Base-by-base conservation (phyloP, 768 basidiomycete species). In the Hericium alpestre region DNA sequence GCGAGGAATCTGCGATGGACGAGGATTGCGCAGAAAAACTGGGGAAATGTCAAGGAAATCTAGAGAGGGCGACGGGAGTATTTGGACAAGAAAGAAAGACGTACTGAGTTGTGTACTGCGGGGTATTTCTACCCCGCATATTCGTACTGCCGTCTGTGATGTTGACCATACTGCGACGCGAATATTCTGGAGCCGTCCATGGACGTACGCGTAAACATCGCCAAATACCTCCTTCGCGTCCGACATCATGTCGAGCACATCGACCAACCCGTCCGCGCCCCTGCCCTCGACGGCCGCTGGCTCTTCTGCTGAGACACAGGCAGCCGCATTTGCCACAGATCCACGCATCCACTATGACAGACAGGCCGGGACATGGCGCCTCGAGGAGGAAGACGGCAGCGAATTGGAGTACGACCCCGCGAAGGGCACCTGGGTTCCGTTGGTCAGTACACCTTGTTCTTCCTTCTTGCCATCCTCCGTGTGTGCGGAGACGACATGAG, bases 321-420 rank as follows among this genome's bases (percentile, higher is more conserved):
- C 82, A 65, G 80, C 79, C 43, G 77, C 82, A 40, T 94, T 95
- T 69, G 85, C 82, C 52, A 75, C 81, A 43, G 93, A 96, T 72
- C 87, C 87, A 58, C 82, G 86, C 59, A 80, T 93, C 12, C 86
- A 92, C 71, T 90, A 87, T 68, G 86, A 87, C 54, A 86, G 79
- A 65, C 76, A 77, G 43, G 74, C 82, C 4, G 80, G 80, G 53
- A 86, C 90, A 64, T 98, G 92, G 91, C 82, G 84, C 59, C 83
- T 86, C 66, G 95, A 99, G 69, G 82, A 91, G 65, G 88, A 90
- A 51, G 89, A 93, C 64, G 93, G 90, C 16, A 71, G 78, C n/a
- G 94, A 96, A 69, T 78, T 90, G 65, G 95, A 98, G 72, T 98
- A 87, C 73, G 90, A 93, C 67, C 70, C 78, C 38, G 66, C 70